phyloP scores from a whole-genome alignment of 768 basidiomycete genomes.

The Naganishia vishniacii region DNA sequence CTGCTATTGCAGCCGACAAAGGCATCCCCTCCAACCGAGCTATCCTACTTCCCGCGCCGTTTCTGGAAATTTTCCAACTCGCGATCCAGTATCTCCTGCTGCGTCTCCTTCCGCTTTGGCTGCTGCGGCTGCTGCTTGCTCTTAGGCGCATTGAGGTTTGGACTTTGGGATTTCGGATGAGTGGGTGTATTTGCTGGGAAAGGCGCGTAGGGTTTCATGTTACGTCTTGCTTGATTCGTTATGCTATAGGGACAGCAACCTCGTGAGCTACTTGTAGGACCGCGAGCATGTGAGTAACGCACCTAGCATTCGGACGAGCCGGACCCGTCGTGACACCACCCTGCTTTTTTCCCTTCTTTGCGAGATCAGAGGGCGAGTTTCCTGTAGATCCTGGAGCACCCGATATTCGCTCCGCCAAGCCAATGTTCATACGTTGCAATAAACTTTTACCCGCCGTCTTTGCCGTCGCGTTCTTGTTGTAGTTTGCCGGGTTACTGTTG shows the following conservation, averaged over 20 bases:
- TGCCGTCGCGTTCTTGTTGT: constrained; percentile 4
- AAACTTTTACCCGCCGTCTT: constrained; percentile 18
- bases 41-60: constrained; percentile 1
- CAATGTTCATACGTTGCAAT: constrained; percentile 21
- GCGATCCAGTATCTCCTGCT: constrained; percentile 17
- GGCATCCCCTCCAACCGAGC: too few species aligned
- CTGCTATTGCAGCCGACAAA: too few species aligned
- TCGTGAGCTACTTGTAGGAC: too few species aligned
- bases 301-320: constrained; percentile 1
- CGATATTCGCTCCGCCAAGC: constrained; percentile 19
- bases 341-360: background rate
- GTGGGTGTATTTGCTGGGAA: background rate
- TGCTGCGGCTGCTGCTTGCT: constrained; percentile 2
- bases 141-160: background rate
- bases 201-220: constrained; percentile 13
- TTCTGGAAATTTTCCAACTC: constrained; percentile 7
- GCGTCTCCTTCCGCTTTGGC: constrained; percentile 8
- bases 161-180: background rate
- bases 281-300: too few species aligned
- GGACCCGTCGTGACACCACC: background rate
- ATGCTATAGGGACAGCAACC: background rate
- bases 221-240: constrained; percentile 11
- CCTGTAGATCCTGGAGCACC: background rate
- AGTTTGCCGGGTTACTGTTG: too few species aligned
- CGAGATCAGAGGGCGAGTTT: background rate